Evolutionary conservation across 306 rosid species (phyloP).

Genomic region (Vachellia collinsii): DNA sequence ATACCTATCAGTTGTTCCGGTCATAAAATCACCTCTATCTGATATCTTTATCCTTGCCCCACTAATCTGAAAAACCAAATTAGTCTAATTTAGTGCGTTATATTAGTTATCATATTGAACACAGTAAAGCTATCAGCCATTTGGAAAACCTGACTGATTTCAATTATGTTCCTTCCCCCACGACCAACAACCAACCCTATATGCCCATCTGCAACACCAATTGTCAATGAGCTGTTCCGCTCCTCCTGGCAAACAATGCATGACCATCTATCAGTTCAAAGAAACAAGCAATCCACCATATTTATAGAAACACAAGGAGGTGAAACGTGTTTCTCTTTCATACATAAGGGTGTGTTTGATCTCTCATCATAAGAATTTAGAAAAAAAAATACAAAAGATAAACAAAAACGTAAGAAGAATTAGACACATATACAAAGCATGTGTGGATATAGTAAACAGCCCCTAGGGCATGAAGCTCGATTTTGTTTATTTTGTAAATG

Average conservation of each 20-base stretch:
- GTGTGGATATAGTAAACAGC: neutral
- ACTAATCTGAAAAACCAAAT: conserved; percentile 61
- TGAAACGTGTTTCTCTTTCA: conserved; percentile 4
- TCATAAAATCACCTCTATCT: conserved; percentile 93
- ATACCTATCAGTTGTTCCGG: conserved; percentile 98
- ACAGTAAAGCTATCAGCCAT: conserved; percentile 23
- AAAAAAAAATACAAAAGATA: neutral
- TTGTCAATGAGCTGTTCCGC: conserved; percentile 75
- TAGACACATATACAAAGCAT: neutral
- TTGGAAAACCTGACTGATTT: conserved; percentile 85
- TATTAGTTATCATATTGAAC: conserved; percentile 18
- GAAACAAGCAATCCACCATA: conserved; percentile 23
- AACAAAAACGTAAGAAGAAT: neutral
- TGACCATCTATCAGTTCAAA: conserved; percentile 28
- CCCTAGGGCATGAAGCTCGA: neutral
- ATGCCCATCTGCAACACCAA: conserved; percentile 87
- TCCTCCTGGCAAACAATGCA: conserved; percentile 78
- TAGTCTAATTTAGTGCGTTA: conserved; percentile 29
- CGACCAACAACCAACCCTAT: conserved; percentile 99
- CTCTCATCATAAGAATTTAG: neutral
- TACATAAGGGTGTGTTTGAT: neutral
- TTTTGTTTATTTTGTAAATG: neutral
- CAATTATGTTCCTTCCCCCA: conserved; percentile 91
- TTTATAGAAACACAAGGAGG: neutral
- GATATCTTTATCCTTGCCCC: conserved; percentile 99